A percentile compares a stretch with the other conserved stretches of the same genome.
These are phyloP conservation scores for Euphorbia tirucalli DNA, from an alignment of 345 rosid genomes.

Conservation along the genomic window DNA sequence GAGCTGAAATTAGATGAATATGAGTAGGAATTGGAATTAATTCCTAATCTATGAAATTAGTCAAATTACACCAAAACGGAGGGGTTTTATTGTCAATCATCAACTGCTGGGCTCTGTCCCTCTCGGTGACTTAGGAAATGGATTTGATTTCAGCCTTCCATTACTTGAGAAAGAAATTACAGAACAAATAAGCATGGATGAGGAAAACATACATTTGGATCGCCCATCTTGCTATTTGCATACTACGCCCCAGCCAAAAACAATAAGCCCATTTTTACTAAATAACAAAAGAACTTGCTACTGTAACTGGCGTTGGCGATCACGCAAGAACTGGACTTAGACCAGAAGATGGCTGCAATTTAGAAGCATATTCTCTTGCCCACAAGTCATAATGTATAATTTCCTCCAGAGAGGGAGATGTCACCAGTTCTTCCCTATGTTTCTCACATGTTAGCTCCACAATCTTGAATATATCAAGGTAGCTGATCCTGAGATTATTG, in stretches of 20 bases:
- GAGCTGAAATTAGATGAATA: neutral
- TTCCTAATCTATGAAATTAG: no score
- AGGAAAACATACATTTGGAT: neutral
- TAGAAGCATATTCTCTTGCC: slow-evolving; percentile 78
- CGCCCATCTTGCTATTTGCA: no score
- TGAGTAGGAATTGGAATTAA: no score
- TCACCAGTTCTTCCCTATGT: slow-evolving; percentile 68
- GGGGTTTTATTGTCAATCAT: no score
- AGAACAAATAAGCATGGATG: neutral
- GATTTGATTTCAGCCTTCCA: neutral
- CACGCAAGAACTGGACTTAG: slow-evolving; percentile 50
- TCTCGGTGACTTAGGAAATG: neutral
- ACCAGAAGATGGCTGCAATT: slow-evolving; percentile 42
- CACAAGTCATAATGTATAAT: slow-evolving; percentile 83
- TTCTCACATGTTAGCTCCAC: slow-evolving; percentile 82
- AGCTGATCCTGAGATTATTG: slow-evolving; percentile 60
- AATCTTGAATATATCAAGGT: slow-evolving; percentile 85
- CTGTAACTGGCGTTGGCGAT: neutral
- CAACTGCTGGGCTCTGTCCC: neutral
- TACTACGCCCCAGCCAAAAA: no score
- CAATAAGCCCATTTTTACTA: neutral
- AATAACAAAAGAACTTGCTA: neutral
- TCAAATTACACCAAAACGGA: no score
- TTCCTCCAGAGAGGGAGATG: slow-evolving; percentile 76
- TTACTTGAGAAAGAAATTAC: neutral